A percentile compares a stretch with the other conserved stretches of the same genome.
Conservation (phyloP, 2,329 filamentous ascomycete genomes). For the Zelopaecilomyces penicillatus region DNA sequence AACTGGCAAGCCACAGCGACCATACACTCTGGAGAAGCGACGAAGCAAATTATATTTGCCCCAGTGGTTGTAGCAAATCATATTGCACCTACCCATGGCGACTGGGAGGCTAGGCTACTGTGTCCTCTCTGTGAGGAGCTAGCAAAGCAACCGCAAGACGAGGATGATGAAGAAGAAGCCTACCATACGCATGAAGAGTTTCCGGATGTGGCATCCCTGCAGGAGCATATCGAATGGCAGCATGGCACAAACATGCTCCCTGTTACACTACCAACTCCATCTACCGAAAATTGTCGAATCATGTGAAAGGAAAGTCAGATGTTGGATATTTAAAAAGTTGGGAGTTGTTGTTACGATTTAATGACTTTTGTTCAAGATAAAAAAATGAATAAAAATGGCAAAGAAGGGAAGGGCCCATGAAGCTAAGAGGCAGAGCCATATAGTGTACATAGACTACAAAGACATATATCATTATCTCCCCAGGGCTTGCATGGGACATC, state of each 20-base stretch:
- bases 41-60: constrained; percentile 47
- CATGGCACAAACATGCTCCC: constrained; percentile 37
- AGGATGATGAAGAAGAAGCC: constrained; percentile 43
- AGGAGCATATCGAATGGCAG: constrained; percentile 49
- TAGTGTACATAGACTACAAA: constrained; percentile 15
- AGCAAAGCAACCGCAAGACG: constrained; percentile 31
- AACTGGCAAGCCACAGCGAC: constrained; percentile 46
- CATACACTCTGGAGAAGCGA: constrained; percentile 28
- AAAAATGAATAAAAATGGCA: background rate
- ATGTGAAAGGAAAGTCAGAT: constrained; percentile 27
- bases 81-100: constrained; percentile 38
- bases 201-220: constrained; percentile 38
- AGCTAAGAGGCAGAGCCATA: constrained; percentile 11
- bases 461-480: constrained; percentile 1
- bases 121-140: constrained; percentile 52
- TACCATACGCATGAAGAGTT: constrained; percentile 43
- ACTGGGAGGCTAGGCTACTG: constrained; percentile 43
- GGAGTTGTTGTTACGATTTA: background rate
- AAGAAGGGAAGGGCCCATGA: constrained; percentile 6
- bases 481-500: constrained; percentile 1
- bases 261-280: constrained; percentile 26
- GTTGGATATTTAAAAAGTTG: background rate
- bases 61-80: constrained; percentile 52
- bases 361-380: background rate
- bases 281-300: constrained; percentile 33